These are phyloP conservation scores for Penicillium subrubescens DNA, from an alignment of 495 filamentous ascomycete species.

Conservation along the genomic window DNA sequence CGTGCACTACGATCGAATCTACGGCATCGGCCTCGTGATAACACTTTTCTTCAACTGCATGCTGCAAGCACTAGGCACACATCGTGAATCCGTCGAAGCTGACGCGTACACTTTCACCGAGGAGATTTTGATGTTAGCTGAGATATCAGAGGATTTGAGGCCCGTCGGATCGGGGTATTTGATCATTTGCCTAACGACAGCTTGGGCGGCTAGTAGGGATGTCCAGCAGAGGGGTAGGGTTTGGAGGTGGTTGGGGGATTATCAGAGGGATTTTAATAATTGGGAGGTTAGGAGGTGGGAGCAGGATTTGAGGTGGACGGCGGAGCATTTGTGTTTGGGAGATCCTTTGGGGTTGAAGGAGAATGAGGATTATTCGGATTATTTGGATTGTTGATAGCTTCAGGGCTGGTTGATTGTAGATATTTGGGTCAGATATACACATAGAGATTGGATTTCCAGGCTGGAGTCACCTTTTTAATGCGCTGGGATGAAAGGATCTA, in stretches of 20 bases:
- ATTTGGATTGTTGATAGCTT: background rate
- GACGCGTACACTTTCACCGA: slow-evolving; percentile 31
- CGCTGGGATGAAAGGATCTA: no score
- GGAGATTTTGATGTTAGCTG: slow-evolving; percentile 34
- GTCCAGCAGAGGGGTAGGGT: slow-evolving; percentile 15
- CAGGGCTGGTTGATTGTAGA: background rate
- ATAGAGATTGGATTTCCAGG: no score
- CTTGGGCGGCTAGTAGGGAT: slow-evolving; percentile 33
- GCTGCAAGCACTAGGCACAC: slow-evolving; percentile 24
- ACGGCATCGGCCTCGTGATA: slow-evolving; percentile 37
- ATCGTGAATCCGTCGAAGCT: slow-evolving; percentile 1
- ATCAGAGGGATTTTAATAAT: slow-evolving; percentile 29
- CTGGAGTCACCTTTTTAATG: no score
- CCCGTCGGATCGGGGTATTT: slow-evolving; percentile 41
- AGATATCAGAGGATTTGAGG: slow-evolving; percentile 27
- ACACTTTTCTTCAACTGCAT: slow-evolving; percentile 38
- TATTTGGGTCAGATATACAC: background rate
- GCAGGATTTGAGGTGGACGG: slow-evolving; percentile 13
- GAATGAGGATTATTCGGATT: background rate
- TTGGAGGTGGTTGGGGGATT: slow-evolving; percentile 26
- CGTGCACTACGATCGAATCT: slow-evolving; percentile 37
- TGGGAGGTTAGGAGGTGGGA: background rate
- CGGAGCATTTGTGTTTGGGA: slow-evolving; percentile 20
- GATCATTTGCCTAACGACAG: slow-evolving; percentile 28
- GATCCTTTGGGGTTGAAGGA: background rate